Evolutionary conservation across 2,329 filamentous ascomycete species (phyloP).

Genomic region (Sphaerulina vaccinii): DNA sequence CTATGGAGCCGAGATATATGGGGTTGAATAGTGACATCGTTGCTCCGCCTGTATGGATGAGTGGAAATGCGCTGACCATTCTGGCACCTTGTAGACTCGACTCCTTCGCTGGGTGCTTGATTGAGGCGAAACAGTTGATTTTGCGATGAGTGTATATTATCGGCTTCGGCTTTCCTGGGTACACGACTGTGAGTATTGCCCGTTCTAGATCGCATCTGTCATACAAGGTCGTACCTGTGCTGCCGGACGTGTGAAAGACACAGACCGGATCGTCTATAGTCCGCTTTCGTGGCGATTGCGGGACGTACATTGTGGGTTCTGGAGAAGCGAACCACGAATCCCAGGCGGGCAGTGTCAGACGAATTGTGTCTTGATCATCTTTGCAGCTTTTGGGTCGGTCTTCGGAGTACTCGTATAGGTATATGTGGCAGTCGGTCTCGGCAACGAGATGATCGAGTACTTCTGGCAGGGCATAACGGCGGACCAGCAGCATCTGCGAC

Average conservation of each 20-base stretch:
- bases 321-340: not conserved
- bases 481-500: not conserved
- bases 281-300: not conserved
- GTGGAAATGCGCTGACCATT: no score
- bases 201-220: no score
- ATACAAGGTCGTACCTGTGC: no score
- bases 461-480: not conserved
- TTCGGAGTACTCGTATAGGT: not conserved
- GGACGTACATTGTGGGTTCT: not conserved
- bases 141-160: no score
- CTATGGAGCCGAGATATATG: no score
- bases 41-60: no score
- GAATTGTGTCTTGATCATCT: not conserved
- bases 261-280: not conserved
- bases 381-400: not conserved
- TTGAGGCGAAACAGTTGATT: no score
- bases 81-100: no score
- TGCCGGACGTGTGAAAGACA: not conserved
- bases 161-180: no score
- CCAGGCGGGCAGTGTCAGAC: not conserved
- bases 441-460: not conserved
- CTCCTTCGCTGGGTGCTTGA: no score
- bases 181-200: no score
- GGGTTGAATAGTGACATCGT: no score
- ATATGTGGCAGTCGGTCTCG: not conserved